Conservation (phyloP, 768 basidiomycete genomes). For the Nidularia sp. region DNA sequence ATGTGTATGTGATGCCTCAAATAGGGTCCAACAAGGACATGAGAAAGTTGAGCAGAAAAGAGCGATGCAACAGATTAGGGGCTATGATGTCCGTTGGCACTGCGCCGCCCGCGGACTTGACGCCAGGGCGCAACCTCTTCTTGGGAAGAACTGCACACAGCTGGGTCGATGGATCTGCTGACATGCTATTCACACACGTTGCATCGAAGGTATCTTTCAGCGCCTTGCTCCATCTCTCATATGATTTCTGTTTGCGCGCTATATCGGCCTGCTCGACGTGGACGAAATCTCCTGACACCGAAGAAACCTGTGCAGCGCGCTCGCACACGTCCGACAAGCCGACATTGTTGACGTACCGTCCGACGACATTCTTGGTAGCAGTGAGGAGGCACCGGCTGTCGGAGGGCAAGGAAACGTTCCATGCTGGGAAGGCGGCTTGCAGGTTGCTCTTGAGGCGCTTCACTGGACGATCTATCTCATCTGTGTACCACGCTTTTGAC, state of each 20-base stretch:
- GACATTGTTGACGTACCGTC: slow-evolving; percentile 37
- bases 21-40: not conserved
- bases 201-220: slow-evolving; percentile 24
- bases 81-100: not conserved
- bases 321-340: slow-evolving; percentile 22
- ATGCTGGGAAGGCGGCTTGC: slow-evolving; percentile 23
- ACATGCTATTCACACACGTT: slow-evolving; percentile 10
- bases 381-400: slow-evolving; percentile 35
- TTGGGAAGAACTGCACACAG: slow-evolving; percentile 3
- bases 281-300: slow-evolving; percentile 32
- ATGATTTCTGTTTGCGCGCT: slow-evolving; percentile 14
- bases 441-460: slow-evolving; percentile 29
- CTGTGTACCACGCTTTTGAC: slow-evolving; percentile 34
- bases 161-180: slow-evolving; percentile 5
- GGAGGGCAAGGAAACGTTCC: slow-evolving; percentile 34
- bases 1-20: no score
- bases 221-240: slow-evolving; percentile 29
- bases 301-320: slow-evolving; percentile 13
- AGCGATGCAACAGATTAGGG: not conserved
- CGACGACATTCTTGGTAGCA: slow-evolving; percentile 42
- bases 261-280: slow-evolving; percentile 35
- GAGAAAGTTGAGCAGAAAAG: not conserved
- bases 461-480: slow-evolving; percentile 24
- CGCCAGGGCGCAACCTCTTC: not conserved
- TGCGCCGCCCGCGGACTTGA: not conserved